Base-by-base conservation (phyloP, 2,329 filamentous ascomycete species). In the Fusarium stilboides region DNA sequence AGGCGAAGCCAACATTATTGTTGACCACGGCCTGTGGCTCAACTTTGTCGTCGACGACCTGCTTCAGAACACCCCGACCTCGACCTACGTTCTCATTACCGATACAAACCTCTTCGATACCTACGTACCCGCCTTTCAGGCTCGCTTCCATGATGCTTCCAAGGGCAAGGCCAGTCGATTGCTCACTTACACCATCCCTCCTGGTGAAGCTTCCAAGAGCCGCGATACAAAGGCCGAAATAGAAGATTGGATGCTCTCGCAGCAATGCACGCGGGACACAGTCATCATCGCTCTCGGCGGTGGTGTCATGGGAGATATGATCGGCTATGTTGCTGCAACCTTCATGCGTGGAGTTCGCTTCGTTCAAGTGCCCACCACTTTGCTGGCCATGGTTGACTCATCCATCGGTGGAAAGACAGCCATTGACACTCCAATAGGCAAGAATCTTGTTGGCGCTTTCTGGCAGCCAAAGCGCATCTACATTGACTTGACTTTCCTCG, bases 381-480 rank as follows among this genome's bases (percentile, higher is more conserved):
- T 99, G 59, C 86, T 99, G 54, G 90, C 96, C 69, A 99, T 99
- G 96, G 96, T 99, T 42, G 96, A 99, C 81, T 98, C 95, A 45
- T 97, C 94, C 37, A 98, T 99, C 77, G 96, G 96, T 66, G 96
- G 96, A 68, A 99, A 99, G 86, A 99, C 96, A 12, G 96, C 96
- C 58, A 98, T 99, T 79, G 96, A 99, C 78, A 97, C 94, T 0
- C 94, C 95, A 9, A 88, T 94, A 78, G 96, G 96, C 64, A 99
- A 99, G 86, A 99, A 99, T 78, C 83, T 99, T 66, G 90, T 99
- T 58, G 96, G 96, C 6, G 90, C 95, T 34, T 98, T 99, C 81
- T 98, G 95, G 94, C 96, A 99, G 79, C 96, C 96, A 6, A 87
- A 92, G 75, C 90, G 94, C 68, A 94, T 98, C 70, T 99, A 97